These are phyloP conservation scores for Somion occarium DNA, from an alignment of 1,284 basidiomycete species.

Conservation along the genomic window DNA sequence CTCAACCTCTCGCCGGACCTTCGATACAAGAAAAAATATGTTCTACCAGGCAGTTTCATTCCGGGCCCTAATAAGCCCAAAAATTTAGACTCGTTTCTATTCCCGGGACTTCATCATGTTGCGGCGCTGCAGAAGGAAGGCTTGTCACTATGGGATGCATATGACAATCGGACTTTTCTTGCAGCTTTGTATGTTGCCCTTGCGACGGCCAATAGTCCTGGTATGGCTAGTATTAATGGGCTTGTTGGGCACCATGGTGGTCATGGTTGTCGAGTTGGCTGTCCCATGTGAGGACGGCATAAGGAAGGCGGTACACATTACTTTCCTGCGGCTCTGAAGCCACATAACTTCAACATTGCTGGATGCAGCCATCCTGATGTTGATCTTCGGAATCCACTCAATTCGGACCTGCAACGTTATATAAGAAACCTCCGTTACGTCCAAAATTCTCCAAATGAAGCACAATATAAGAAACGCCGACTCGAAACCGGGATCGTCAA, in stretches of 20 bases:
- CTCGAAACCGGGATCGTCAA: constrained; percentile 20
- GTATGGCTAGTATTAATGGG: constrained; percentile 26
- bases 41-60: constrained; percentile 22
- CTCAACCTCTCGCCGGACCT: constrained; percentile 16
- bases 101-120: constrained; percentile 20
- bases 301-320: constrained; percentile 27
- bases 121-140: constrained; percentile 18
- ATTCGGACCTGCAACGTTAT: constrained; percentile 1
- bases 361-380: constrained; percentile 9
- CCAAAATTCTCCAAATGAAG: constrained; percentile 4
- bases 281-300: constrained; percentile 27
- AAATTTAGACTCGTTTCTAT: constrained; percentile 22
- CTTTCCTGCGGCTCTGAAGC: constrained; percentile 19
- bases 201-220: constrained; percentile 18
- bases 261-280: constrained; percentile 29
- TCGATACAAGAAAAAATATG: constrained; percentile 22
- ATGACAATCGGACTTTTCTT: neutral
- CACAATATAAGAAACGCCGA: constrained; percentile 10
- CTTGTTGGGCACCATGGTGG: constrained; percentile 30
- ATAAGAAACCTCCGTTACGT: constrained; percentile 4
- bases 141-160: constrained; percentile 18
- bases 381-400: neutral
- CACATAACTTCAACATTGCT: neutral
- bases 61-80: constrained; percentile 24
- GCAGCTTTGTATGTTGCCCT: constrained; percentile 17